These are phyloP conservation scores for Crithidia fasciculata DNA, from an alignment of 208 protist genomes.

Conservation along the genomic window DNA sequence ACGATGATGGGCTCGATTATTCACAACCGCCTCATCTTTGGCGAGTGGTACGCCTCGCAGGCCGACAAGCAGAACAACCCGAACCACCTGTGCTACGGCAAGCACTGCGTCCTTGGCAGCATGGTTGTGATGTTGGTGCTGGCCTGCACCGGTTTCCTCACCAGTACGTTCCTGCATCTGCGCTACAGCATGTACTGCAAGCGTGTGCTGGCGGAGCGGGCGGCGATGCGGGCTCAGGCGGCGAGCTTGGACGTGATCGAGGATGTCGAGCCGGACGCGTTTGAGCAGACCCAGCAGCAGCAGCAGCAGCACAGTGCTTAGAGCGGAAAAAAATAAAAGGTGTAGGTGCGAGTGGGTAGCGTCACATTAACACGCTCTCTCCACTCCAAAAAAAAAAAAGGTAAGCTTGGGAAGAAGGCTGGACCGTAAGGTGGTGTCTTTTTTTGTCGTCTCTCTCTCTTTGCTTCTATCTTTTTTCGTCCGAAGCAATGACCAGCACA, in stretches of 20 bases:
- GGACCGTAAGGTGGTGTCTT: too few species aligned
- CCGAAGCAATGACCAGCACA: too few species aligned
- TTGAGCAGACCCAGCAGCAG: slow-evolving; percentile 10
- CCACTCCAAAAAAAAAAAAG: too few species aligned
- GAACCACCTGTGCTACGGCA: slow-evolving; percentile 30
- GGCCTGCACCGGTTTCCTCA: slow-evolving; percentile 35
- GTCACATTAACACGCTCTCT: too few species aligned
- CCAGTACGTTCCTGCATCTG: slow-evolving; percentile 44
- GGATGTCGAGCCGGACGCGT: background rate
- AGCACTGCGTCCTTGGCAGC: slow-evolving; percentile 44
- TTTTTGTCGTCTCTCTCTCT: too few species aligned
- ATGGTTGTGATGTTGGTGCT: slow-evolving; percentile 50
- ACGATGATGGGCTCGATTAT: slow-evolving; percentile 42
- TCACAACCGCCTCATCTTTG: slow-evolving; percentile 69
- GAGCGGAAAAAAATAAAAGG: too few species aligned
- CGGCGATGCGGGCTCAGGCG: slow-evolving; percentile 1
- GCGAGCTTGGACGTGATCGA: background rate
- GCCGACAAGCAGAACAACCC: slow-evolving; percentile 41
- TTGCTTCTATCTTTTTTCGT: too few species aligned
- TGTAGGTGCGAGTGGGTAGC: too few species aligned
- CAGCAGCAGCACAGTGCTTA: background rate
- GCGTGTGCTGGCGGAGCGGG: slow-evolving; percentile 48
- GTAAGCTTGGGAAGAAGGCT: too few species aligned
- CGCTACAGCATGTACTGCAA: slow-evolving; percentile 40
- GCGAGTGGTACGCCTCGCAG: slow-evolving; percentile 64